Base-by-base conservation (phyloP, 2,329 filamentous ascomycete species). In the Claviceps sp. region DNA sequence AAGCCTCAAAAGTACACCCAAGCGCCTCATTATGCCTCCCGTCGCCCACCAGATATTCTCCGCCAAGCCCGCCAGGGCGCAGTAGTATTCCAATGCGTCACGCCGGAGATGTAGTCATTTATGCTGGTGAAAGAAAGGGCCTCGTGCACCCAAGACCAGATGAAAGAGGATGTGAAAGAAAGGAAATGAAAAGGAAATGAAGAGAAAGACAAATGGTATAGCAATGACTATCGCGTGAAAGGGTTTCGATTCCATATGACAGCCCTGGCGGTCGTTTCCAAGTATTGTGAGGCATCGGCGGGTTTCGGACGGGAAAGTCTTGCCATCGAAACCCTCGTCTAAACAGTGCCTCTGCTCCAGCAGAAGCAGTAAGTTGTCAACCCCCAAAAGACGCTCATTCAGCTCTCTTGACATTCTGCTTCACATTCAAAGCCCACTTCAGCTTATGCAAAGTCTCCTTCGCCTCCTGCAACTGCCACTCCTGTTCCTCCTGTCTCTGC, bases 401-500 rank as follows among this genome's bases (percentile, higher is more conserved):
- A 6, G 78, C 76, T 51, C 70, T 77, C 53, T 71, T 72, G 52
- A 83, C 73, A 56, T 77, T 81, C 55, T 77, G 68, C 68, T 85
- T 82, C 50, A 86, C 75, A 50, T 76, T 80, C 57, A 89, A 73
- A 14, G 85, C 83, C 85, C 85, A 89, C 61, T 73, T 79, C 65
- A 90, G 74, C 70, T 87, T 80, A 56, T 81, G 73, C 49, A 86
- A 69, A n/a, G 78, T 76, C 58, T 77, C 72, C 57, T 74, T 72
- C 44, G 82, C 70, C 61, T 83, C 78, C 40, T 74, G 66, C n/a
- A 85, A 67, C 26, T 79, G 70, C 52, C 65, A 66, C 56, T 80
- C 72, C 59, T 85, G 83, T 61, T 84, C 77, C 26, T 73, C 68
- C 61, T 86, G 84, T 56, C 79, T 73, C 55, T 68, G 67, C 30